Evolutionary conservation across 1,284 basidiomycete species (phyloP), one percentile per base, ranked within the genome.

Genomic region (Leccinum laetum): DNA sequence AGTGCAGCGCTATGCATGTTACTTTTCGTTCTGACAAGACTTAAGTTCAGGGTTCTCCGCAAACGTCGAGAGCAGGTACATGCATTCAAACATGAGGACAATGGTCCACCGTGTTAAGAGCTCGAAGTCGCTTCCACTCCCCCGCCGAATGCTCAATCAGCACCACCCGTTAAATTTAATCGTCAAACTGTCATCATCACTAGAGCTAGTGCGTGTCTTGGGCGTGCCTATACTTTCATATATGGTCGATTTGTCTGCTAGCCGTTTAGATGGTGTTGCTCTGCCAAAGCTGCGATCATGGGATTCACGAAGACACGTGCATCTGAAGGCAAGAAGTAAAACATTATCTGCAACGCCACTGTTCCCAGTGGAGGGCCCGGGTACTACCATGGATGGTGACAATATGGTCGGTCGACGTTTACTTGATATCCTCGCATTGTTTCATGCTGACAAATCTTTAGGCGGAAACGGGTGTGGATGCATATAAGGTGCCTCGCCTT

Each of bases 401-500:
- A 2, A 79, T 95, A 71, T 94, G 93, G 93, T 74, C 5, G 24
- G 24, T 26, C 24, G 24, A 26, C 24, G 24, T 26, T 26, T 26
- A 26, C 24, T 26, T 86, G 39, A 41, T 41, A 14, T 41, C 39
- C 39, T 72, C 39, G 14, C 18, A 11, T 49, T 49, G 46, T 18
- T 52, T 41, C 7, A 8, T 24, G 39, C 56, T 66, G 57, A 67
- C 10, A 21, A 41, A 1, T 41, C 7, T 46, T 8, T 70, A 93
- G 91, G 90, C 87, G 92, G 18, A 88, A 94, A 77, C 95, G 97
- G 77, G 93, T 95, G 91, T 98, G 35, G 91, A 98, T 68, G 93
- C 93, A 13, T 95, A 97, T 85, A 96, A 96, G 82, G 89, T 88
- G 62, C 39, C 39, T 14, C 39, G 14, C 14, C 14, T 14, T 14